phyloP scores from a whole-genome alignment of 2,329 filamentous ascomycete species.

The Penicillium sp. region DNA sequence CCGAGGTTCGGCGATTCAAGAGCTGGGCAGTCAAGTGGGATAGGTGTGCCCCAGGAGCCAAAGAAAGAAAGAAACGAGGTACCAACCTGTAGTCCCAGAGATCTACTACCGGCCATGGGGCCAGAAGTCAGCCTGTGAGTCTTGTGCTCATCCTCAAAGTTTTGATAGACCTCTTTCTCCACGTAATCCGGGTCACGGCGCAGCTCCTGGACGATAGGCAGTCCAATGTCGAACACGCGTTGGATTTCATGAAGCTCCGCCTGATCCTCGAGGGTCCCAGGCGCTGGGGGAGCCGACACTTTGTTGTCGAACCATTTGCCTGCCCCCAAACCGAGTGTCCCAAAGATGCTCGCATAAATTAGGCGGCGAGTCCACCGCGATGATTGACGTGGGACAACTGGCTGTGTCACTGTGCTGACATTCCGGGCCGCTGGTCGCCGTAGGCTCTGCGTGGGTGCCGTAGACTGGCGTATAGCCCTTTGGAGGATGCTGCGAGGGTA shows the following conservation, averaged over 20 bases:
- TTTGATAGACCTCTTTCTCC: slow-evolving; percentile 39
- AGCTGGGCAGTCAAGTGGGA: slow-evolving; percentile 12
- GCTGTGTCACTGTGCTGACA: slow-evolving; percentile 20
- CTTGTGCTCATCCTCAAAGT: slow-evolving; percentile 36
- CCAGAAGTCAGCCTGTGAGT: slow-evolving; percentile 38
- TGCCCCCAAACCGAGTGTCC: slow-evolving; percentile 28
- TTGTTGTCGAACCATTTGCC: slow-evolving; percentile 27
- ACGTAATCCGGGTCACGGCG: slow-evolving; percentile 39
- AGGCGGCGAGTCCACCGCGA: slow-evolving; percentile 37
- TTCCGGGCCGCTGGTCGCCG: slow-evolving; percentile 18
- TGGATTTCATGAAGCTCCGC: slow-evolving; percentile 30
- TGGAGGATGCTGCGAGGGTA: slow-evolving; percentile 25
- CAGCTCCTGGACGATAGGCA: slow-evolving; percentile 39
- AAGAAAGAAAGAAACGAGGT: slow-evolving; percentile 7
- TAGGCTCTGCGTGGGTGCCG: neutral
- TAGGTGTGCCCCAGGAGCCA: slow-evolving; percentile 4
- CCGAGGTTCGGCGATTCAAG: slow-evolving; percentile 19
- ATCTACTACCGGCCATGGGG: slow-evolving; percentile 39
- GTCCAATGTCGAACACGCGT: slow-evolving; percentile 29
- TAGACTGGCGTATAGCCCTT: slow-evolving; percentile 16
- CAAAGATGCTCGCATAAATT: slow-evolving; percentile 36
- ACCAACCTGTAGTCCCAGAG: slow-evolving; percentile 42
- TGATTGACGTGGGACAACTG: slow-evolving; percentile 16
- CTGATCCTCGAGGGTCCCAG: slow-evolving; percentile 37
- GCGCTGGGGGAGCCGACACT: slow-evolving; percentile 26